Conservation (phyloP, 2,329 filamentous ascomycete genomes). For the Colletotrichum tabaci region DNA sequence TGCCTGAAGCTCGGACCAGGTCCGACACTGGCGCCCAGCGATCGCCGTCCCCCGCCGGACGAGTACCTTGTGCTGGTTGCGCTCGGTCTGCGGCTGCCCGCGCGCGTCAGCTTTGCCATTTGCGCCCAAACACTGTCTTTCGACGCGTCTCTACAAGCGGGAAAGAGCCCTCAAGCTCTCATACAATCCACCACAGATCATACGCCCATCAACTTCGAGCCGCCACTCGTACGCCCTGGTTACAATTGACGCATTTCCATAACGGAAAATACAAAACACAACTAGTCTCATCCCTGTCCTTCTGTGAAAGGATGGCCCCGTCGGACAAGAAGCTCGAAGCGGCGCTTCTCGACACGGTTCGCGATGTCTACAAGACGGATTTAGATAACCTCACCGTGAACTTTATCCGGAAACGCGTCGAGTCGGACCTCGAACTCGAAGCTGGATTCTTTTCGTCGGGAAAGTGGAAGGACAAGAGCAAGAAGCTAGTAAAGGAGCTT, state of each 20-base stretch:
- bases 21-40: slow-evolving; percentile 11
- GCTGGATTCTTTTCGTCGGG: slow-evolving; percentile 64
- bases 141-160: slow-evolving; percentile 32
- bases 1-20: slow-evolving; percentile 12
- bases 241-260: background rate
- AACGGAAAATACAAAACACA: too few relatives aligned
- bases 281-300: background rate
- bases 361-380: slow-evolving; percentile 59
- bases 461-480: slow-evolving; percentile 73
- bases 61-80: slow-evolving; percentile 27
- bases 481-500: slow-evolving; percentile 67
- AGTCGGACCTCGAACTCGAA: slow-evolving; percentile 64
- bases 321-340: slow-evolving; percentile 60
- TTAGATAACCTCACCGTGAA: slow-evolving; percentile 70
- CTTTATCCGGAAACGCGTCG: slow-evolving; percentile 67
- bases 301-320: slow-evolving; percentile 54
- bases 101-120: slow-evolving; percentile 13
- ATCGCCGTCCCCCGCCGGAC: slow-evolving; percentile 29
- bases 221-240: too few relatives aligned
- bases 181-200: background rate
- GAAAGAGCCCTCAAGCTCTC: slow-evolving; percentile 17
- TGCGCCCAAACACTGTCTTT: slow-evolving; percentile 15
- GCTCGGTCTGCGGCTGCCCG: slow-evolving; percentile 25
- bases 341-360: slow-evolving; percentile 63
- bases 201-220: background rate